Evolutionary conservation across 106 monocot species (phyloP).

Genomic region (Acorus calamus): DNA sequence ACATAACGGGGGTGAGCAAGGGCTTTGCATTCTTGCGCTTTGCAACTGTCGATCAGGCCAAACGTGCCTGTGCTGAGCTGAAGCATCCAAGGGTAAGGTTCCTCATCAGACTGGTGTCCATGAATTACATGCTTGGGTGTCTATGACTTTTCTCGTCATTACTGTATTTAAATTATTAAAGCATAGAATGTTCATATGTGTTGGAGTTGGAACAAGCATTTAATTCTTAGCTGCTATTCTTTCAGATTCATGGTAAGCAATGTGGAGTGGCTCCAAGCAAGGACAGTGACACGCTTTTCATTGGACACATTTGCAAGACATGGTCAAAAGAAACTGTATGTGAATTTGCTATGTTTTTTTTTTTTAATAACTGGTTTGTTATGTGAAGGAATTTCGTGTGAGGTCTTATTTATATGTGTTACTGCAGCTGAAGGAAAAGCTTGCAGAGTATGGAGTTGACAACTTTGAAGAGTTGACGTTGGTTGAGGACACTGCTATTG

Average conservation of each 20-base stretch:
- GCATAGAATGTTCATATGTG: too few species aligned
- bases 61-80: conserved; percentile 61
- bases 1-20: conserved; percentile 69
- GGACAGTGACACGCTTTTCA: conserved; percentile 87
- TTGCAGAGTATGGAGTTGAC: conserved; percentile 69
- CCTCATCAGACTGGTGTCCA: too few species aligned
- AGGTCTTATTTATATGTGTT: background rate
- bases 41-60: conserved; percentile 91
- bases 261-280: conserved; percentile 86
- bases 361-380: background rate
- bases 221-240: background rate
- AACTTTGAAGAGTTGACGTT: conserved; percentile 68
- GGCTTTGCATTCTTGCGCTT: conserved; percentile 92
- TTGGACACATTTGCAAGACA: conserved; percentile 87
- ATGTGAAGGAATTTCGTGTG: too few species aligned
- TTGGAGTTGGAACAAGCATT: too few species aligned
- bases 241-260: conserved; percentile 73
- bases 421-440: conserved; percentile 64
- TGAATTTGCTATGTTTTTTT: background rate
- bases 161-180: too few species aligned
- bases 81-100: conserved; percentile 62
- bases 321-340: conserved; percentile 89
- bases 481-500: conserved; percentile 69
- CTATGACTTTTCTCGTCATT: background rate
- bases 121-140: too few species aligned